Evolutionary conservation across 2,329 filamentous ascomycete species (phyloP).

Genomic region (Furcasterigmium furcatum): DNA sequence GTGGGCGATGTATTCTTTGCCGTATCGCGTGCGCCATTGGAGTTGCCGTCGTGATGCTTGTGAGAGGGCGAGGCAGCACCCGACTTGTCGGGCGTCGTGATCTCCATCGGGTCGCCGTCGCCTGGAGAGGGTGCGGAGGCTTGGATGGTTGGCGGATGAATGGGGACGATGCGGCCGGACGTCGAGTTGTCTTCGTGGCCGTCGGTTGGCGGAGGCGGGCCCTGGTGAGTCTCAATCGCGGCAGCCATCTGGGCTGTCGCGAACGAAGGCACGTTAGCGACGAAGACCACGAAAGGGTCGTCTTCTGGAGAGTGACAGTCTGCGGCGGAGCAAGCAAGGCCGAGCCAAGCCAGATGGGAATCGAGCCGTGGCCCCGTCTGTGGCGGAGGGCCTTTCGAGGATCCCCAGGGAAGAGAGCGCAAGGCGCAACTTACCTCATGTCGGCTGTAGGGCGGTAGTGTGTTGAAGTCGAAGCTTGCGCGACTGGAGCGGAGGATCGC

Average conservation of each 20-base stretch:
- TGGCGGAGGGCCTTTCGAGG: too few relatives aligned
- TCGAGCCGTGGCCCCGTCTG: too few relatives aligned
- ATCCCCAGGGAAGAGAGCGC: too few relatives aligned
- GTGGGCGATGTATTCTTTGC: conserved; percentile 32
- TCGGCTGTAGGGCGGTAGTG: background rate
- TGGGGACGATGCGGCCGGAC: conserved; percentile 46
- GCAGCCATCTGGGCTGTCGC: conserved; percentile 47
- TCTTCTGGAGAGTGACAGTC: background rate
- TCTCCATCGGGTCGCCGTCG: conserved; percentile 53
- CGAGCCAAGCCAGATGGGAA: too few relatives aligned
- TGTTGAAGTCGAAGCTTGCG: background rate
- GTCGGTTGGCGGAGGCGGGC: conserved; percentile 34
- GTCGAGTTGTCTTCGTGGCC: conserved; percentile 42
- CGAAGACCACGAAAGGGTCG: background rate
- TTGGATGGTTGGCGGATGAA: conserved; percentile 54
- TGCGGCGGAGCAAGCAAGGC: background rate
- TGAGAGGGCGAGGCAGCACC: conserved; percentile 18
- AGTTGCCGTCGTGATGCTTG: conserved; percentile 14
- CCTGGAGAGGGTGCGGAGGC: conserved; percentile 56
- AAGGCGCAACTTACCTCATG: background rate
- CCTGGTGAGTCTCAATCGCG: conserved; percentile 47
- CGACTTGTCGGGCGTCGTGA: conserved; percentile 50
- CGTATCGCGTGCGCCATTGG: conserved; percentile 24
- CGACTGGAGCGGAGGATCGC: background rate
- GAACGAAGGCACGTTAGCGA: background rate